Evolutionary conservation across 2,329 filamentous ascomycete species (phyloP).

Genomic region (Curvularia spicifera): DNA sequence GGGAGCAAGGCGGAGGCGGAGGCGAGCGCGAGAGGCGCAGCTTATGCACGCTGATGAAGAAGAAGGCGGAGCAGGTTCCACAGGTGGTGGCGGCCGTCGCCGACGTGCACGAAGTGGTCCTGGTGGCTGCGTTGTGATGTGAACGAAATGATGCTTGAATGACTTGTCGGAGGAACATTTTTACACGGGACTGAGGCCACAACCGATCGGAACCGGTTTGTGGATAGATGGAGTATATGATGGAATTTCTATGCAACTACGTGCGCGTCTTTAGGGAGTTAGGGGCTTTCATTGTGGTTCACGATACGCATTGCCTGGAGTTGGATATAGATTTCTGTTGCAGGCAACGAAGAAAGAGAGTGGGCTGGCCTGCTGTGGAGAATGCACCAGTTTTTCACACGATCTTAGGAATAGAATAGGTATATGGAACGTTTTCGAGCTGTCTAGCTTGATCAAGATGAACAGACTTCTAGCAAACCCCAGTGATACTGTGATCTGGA

Average conservation of each 20-base stretch:
- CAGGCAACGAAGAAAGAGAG: conserved; percentile 5
- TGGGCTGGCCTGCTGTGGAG: neutral
- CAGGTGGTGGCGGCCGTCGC: conserved; percentile 50
- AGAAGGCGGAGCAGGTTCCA: conserved; percentile 59
- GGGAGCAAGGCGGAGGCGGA: conserved; percentile 71
- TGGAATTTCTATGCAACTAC: neutral
- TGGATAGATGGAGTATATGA: neutral
- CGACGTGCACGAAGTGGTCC: conserved; percentile 56
- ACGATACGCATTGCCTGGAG: conserved; percentile 13
- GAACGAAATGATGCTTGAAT: conserved; percentile 24
- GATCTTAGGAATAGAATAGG: neutral
- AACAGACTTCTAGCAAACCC: neutral
- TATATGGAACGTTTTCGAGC: neutral
- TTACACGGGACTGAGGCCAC: neutral
- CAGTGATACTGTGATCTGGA: neutral
- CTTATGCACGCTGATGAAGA: conserved; percentile 81
- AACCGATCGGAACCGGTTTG: neutral
- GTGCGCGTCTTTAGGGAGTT: neutral
- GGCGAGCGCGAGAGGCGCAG: conserved; percentile 81
- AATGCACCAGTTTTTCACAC: neutral
- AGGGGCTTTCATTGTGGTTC: neutral
- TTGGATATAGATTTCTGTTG: conserved; percentile 8
- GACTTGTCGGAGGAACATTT: neutral
- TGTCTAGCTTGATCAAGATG: neutral
- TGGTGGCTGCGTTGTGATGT: conserved; percentile 57